These are phyloP conservation scores for Kodamaea alishanica DNA, from an alignment of 1,139 yeast species.

Conservation along the genomic window DNA sequence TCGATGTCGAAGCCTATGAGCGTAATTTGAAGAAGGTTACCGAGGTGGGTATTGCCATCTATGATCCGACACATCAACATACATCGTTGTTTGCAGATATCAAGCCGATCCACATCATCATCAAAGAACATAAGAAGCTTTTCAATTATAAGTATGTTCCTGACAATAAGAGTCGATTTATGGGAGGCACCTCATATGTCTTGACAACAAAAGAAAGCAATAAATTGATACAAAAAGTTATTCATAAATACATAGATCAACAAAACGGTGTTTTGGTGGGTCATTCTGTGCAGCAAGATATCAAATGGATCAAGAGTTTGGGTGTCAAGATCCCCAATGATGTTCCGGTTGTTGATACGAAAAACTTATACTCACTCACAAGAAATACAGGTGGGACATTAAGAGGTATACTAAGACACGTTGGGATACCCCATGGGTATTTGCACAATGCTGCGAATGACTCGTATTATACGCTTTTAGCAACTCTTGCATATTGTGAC, in stretches of 20 bases:
- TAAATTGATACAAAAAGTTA: slow-evolving; percentile 10
- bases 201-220: slow-evolving; percentile 12
- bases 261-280: slow-evolving; percentile 21
- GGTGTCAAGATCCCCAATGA: slow-evolving; percentile 14
- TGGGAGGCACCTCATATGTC: slow-evolving; percentile 19
- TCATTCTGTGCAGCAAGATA: slow-evolving; percentile 21
- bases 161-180: slow-evolving; percentile 17
- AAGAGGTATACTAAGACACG: slow-evolving; percentile 18
- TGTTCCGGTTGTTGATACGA: slow-evolving; percentile 19
- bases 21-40: slow-evolving; percentile 15
- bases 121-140: slow-evolving; percentile 15
- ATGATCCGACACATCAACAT: slow-evolving; percentile 19
- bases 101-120: slow-evolving; percentile 18
- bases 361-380: slow-evolving; percentile 14
- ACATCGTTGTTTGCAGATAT: slow-evolving; percentile 17
- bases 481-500: slow-evolving; percentile 23
- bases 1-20: slow-evolving; percentile 26
- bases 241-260: slow-evolving; percentile 14
- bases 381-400: slow-evolving; percentile 19
- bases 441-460: slow-evolving; percentile 29
- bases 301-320: slow-evolving; percentile 19
- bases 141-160: slow-evolving; percentile 20
- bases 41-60: slow-evolving; percentile 22
- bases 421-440: slow-evolving; percentile 21
- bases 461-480: slow-evolving; percentile 26